phyloP scores from a whole-genome alignment of 2,329 filamentous ascomycete genomes.

The Fusarium nematophilum region DNA sequence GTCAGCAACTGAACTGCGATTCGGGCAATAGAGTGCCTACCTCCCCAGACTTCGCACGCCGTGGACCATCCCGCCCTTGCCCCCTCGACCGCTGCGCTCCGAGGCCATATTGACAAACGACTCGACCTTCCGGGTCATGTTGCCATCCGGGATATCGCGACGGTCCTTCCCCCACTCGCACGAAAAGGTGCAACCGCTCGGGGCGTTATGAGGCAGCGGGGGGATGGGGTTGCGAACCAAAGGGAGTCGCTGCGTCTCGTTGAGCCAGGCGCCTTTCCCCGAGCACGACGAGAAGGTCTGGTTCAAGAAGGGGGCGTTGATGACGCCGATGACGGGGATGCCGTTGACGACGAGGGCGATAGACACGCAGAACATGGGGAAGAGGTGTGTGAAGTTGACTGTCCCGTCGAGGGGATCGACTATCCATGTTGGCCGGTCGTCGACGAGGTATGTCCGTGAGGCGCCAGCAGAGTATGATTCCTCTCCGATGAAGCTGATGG shows the following conservation, averaged over 20 bases:
- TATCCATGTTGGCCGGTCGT: conserved; percentile 75
- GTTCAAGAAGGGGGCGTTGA: conserved; percentile 76
- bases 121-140: conserved; percentile 77
- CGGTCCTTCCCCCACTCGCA: conserved; percentile 87
- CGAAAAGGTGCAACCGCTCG: conserved; percentile 76
- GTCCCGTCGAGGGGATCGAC: conserved; percentile 84
- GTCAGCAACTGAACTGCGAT: conserved; percentile 1
- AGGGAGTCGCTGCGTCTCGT: conserved; percentile 72
- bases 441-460: conserved; percentile 76
- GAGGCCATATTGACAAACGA: conserved; percentile 81
- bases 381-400: conserved; percentile 84
- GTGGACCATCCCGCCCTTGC: conserved; percentile 83
- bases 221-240: conserved; percentile 71
- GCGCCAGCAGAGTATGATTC: conserved; percentile 78
- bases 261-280: conserved; percentile 76
- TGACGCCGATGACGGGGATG: conserved; percentile 74
- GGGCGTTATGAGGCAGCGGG: conserved; percentile 71
- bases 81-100: conserved; percentile 70
- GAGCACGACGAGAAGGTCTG: conserved; percentile 76
- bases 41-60: conserved; percentile 77
- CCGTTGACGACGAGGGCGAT: conserved; percentile 74
- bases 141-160: conserved; percentile 72
- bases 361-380: conserved; percentile 84
- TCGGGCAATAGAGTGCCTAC: conserved; percentile 38
- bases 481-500: conserved; percentile 76